Evolutionary conservation across 1,139 yeast species (phyloP), one percentile per base, ranked within the genome.

Genomic region (Debaryomyces subglobosus): DNA sequence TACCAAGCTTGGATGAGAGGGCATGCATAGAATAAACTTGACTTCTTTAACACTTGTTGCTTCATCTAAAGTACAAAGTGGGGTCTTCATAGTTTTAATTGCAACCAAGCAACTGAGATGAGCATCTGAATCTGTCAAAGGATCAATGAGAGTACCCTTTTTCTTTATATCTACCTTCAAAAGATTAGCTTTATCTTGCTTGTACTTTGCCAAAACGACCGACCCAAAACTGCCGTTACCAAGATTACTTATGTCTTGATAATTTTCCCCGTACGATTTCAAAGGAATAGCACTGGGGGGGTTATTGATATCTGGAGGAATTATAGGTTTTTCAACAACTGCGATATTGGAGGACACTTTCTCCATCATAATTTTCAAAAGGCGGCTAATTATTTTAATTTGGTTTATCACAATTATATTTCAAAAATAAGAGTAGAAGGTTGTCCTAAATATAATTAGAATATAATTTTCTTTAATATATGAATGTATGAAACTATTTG

Each of bases 201-300:
- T 55, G 43, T 55, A 71, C 59, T 83, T 82, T 3, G 90, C 94
- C 53, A 86, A 69, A 6, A 78, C 70, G 1, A 89, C 96, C 1
- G 79, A 71, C 0, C 96, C 96, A 72, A 89, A 89, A 46, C 92
- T 84, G 1, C 96, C 96, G 51, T 78, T 79, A 0, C 96, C 96
- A 50, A 89, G 68, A 45, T 71, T 74, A 44, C 79, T 73, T 9
- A 86, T 70, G 4, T 73, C 56, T 48, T 74, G 78, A 61, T 84
- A 88, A 47, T 81, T 70, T 3, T 67, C 65, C 9, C 62, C 61
- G 48, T 77, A 68, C 1, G 78, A 61, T 45, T 69, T 71, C n/a
- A 81, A 56, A 0, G 81, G 80, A 18, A 72, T 53, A 47, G 56
- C 39, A 20, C 52, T 51, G 15, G 68, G 67, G 3, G 67, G 65